These are phyloP conservation scores for Trifolium dubium DNA, from an alignment of 306 rosid species.

Conservation along the genomic window DNA sequence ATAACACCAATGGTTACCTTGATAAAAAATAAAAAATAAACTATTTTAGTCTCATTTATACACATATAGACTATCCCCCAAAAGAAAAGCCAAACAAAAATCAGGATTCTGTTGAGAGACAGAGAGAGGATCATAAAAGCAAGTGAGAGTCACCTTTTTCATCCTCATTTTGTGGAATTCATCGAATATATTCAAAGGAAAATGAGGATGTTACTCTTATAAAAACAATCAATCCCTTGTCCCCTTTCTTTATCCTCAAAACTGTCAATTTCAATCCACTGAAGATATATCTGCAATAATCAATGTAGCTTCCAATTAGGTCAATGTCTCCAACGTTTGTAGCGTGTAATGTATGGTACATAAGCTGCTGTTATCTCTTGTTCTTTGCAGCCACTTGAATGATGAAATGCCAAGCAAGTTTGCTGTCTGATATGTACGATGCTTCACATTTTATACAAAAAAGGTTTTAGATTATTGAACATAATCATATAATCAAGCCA, in stretches of 20 bases:
- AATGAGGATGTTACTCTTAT: conserved; percentile 31
- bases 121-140: background rate
- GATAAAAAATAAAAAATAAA: background rate
- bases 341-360: conserved; percentile 47
- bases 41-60: conserved; percentile 47
- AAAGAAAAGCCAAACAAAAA: conserved; percentile 34
- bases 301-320: conserved; percentile 31
- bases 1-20: conserved; percentile 7
- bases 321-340: conserved; percentile 42
- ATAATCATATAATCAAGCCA: conserved; percentile 41
- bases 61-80: conserved; percentile 27
- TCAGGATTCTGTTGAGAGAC: conserved; percentile 3
- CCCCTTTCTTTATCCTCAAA: conserved; percentile 36
- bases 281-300: conserved; percentile 34
- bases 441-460: conserved; percentile 43
- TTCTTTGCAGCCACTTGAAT: conserved; percentile 40
- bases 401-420: conserved; percentile 44
- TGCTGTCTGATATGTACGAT: conserved; percentile 53
- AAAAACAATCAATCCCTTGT: conserved; percentile 24
- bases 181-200: conserved; percentile 38
- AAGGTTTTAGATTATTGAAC: conserved; percentile 45
- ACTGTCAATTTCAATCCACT: conserved; percentile 42
- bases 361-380: conserved; percentile 38
- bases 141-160: conserved; percentile 28
- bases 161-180: conserved; percentile 41